Evolutionary conservation across 164 flowering plant genomes (phyloP).

Genomic region (Cinnamomum micranthum): DNA sequence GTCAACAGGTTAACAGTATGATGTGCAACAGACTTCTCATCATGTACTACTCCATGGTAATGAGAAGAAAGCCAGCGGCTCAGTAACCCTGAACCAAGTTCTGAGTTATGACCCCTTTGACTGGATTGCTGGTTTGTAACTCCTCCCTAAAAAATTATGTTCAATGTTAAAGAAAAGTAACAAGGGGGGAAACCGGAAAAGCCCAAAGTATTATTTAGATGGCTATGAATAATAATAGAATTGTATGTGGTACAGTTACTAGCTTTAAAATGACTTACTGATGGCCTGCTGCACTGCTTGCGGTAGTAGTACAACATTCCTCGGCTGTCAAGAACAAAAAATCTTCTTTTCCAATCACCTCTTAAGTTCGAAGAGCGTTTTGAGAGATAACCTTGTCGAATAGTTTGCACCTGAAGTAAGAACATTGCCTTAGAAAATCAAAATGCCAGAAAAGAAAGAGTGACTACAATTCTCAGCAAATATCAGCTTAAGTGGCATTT

Average conservation of each 20-base stretch:
- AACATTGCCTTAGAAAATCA: background rate
- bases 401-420: constrained; percentile 78
- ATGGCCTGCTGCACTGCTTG: constrained; percentile 56
- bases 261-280: constrained; percentile 49
- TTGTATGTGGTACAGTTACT: background rate
- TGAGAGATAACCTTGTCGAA: constrained; percentile 92
- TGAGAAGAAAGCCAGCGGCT: constrained; percentile 97
- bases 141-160: constrained; percentile 41
- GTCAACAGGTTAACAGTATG: constrained; percentile 98
- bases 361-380: constrained; percentile 94
- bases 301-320: constrained; percentile 96
- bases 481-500: too few relatives aligned
- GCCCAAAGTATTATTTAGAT: too few relatives aligned
- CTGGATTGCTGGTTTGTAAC: constrained; percentile 43
- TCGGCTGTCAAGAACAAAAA: constrained; percentile 92
- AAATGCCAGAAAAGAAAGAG: background rate
- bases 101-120: constrained; percentile 57
- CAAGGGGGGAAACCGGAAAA: too few relatives aligned
- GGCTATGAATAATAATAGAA: too few relatives aligned
- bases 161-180: background rate
- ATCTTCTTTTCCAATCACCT: constrained; percentile 96
- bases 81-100: constrained; percentile 77
- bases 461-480: background rate
- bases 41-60: constrained; percentile 90
- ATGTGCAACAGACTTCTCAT: constrained; percentile 92